phyloP scores from a whole-genome alignment of 176 grass and related monocot genomes.

The Metroxylon sagu region DNA sequence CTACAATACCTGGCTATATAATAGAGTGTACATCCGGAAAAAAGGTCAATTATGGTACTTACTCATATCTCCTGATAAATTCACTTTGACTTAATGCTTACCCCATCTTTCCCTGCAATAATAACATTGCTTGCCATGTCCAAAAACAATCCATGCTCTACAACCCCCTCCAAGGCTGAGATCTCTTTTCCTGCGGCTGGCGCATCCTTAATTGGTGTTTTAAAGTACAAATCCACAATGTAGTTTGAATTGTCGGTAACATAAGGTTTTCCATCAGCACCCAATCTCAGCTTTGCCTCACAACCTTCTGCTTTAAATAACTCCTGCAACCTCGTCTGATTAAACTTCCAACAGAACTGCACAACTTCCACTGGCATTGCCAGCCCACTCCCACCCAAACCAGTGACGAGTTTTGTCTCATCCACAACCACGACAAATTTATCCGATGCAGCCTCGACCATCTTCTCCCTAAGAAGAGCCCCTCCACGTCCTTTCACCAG shows the following conservation, averaged over 20 bases:
- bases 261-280: constrained; percentile 62
- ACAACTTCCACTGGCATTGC: constrained; percentile 99
- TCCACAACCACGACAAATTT: constrained; percentile 83
- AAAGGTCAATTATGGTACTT: too few relatives aligned
- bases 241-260: constrained; percentile 57
- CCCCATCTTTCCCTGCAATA: constrained; percentile 79
- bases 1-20: neutral
- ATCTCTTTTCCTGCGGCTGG: constrained; percentile 64
- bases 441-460: constrained; percentile 80
- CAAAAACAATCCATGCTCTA: constrained; percentile 91
- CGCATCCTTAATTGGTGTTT: constrained; percentile 84
- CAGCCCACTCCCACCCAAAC: constrained; percentile 79
- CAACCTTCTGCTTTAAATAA: constrained; percentile 50
- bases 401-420: constrained; percentile 85
- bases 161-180: constrained; percentile 72
- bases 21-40: too few relatives aligned
- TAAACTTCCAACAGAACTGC: constrained; percentile 99
- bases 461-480: constrained; percentile 96
- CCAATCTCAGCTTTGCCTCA: constrained; percentile 41
- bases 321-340: constrained; percentile 60
- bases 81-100: constrained; percentile 79
- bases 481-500: constrained; percentile 94
- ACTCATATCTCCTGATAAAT: constrained; percentile 1
- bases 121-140: constrained; percentile 84
- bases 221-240: constrained; percentile 81